These are phyloP conservation scores for Calonectria naviculata DNA, from an alignment of 2,329 filamentous ascomycete species.

Conservation along the genomic window DNA sequence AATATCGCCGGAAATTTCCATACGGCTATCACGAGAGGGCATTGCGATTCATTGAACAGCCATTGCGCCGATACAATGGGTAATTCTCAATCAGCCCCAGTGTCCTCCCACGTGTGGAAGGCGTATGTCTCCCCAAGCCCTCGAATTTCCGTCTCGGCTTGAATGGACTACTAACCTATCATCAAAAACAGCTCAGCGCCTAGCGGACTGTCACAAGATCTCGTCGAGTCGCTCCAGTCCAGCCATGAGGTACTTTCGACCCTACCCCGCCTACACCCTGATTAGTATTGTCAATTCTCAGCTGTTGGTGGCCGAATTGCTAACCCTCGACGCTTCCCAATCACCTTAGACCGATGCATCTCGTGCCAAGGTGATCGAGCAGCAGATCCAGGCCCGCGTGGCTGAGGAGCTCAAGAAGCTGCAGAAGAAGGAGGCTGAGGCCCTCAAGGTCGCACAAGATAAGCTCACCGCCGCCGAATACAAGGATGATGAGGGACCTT, in stretches of 20 bases:
- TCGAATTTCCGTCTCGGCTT: background rate
- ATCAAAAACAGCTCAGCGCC: conserved; percentile 54
- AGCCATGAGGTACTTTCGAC: conserved; percentile 80
- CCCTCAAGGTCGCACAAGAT: conserved; percentile 76
- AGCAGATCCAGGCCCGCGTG: conserved; percentile 89
- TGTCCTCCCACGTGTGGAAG: conserved; percentile 61
- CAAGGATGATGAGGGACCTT: conserved; percentile 45
- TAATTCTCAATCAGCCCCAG: conserved; percentile 66
- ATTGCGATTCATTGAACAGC: conserved; percentile 44
- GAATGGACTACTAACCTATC: conserved; percentile 34
- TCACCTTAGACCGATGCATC: conserved; percentile 84
- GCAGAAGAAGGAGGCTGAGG: conserved; percentile 74
- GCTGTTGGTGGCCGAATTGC: background rate
- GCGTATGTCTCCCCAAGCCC: conserved; percentile 55
- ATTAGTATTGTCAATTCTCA: background rate
- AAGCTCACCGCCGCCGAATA: conserved; percentile 64
- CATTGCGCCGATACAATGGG: conserved; percentile 63
- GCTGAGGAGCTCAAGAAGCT: conserved; percentile 86
- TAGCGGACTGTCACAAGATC: conserved; percentile 77
- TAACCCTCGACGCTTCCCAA: conserved; percentile 20
- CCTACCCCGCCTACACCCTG: background rate
- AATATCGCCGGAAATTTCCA: conserved; percentile 50
- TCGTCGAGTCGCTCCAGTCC: conserved; percentile 85
- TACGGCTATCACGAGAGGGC: conserved; percentile 43
- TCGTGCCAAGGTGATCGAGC: conserved; percentile 84